Percentiles rank a stretch among this genome's conserved stretches.
phyloP scores from a whole-genome alignment of 2,329 filamentous ascomycete species.

The Chaetomiaceae sp. region DNA sequence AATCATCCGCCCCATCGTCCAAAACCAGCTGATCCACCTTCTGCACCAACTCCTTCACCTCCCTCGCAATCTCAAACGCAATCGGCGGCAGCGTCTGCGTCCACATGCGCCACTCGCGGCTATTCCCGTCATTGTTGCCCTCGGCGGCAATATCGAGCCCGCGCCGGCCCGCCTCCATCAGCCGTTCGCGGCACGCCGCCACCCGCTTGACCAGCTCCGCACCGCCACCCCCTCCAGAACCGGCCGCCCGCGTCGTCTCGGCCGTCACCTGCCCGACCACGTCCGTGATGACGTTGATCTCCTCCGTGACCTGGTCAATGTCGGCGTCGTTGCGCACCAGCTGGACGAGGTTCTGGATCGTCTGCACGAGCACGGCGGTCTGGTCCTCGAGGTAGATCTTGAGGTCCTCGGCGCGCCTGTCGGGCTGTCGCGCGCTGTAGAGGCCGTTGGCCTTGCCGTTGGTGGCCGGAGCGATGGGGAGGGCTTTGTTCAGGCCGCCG shows the following conservation, averaged over 20 bases:
- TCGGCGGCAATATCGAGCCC: conserved; percentile 55
- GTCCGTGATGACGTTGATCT: conserved; percentile 65
- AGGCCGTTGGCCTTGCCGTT: conserved; percentile 38
- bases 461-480: conserved; percentile 34
- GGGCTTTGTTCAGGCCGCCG: conserved; percentile 34
- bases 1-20: conserved; percentile 41
- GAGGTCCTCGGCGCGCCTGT: conserved; percentile 47
- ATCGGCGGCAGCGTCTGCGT: conserved; percentile 72
- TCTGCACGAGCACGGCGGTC: conserved; percentile 71
- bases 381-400: conserved; percentile 79
- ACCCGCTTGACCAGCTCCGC: conserved; percentile 51
- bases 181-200: conserved; percentile 57
- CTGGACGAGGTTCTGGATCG: conserved; percentile 75
- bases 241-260: conserved; percentile 54
- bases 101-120: conserved; percentile 58
- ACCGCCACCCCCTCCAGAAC: conserved; percentile 41
- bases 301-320: conserved; percentile 61
- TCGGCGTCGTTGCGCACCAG: conserved; percentile 63
- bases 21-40: conserved; percentile 38
- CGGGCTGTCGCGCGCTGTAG: conserved; percentile 34
- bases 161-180: conserved; percentile 59
- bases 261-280: conserved; percentile 67
- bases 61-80: conserved; percentile 80
- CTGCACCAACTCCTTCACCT: conserved; percentile 68
- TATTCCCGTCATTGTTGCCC: conserved; percentile 46